These are phyloP conservation scores for Rubroshorea leprosula DNA, from an alignment of 345 rosid genomes.

Conservation along the genomic window DNA sequence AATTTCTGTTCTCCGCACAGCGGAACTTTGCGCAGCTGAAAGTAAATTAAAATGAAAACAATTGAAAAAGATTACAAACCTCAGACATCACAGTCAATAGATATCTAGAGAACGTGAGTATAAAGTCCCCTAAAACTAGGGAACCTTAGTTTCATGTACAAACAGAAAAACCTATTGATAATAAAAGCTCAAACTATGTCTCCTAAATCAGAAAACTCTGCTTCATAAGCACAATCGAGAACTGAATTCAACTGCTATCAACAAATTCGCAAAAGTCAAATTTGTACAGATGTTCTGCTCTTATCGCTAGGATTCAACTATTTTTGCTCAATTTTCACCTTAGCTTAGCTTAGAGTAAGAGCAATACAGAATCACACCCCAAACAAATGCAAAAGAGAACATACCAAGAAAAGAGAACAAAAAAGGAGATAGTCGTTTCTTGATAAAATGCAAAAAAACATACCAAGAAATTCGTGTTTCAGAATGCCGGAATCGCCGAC, in stretches of 20 bases:
- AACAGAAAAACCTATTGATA: not conserved
- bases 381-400: not conserved
- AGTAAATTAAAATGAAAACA: slow-evolving; percentile 8
- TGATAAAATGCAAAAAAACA: not conserved
- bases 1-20: slow-evolving; percentile 16
- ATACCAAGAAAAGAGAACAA: not conserved
- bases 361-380: not conserved
- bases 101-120: no score
- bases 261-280: not conserved
- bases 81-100: no score
- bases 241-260: not conserved
- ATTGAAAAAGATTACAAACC: not conserved
- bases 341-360: not conserved
- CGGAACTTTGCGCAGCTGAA: not conserved
- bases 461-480: slow-evolving; percentile 36
- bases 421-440: not conserved
- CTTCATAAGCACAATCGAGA: not conserved
- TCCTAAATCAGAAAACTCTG: not conserved
- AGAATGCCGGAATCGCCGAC: slow-evolving; percentile 29
- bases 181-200: no score
- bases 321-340: not conserved
- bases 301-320: not conserved
- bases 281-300: not conserved
- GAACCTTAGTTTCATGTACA: no score
- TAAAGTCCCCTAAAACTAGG: no score